Conservation (phyloP, 2,329 filamentous ascomycete genomes). For the Aspergillus sergii region DNA sequence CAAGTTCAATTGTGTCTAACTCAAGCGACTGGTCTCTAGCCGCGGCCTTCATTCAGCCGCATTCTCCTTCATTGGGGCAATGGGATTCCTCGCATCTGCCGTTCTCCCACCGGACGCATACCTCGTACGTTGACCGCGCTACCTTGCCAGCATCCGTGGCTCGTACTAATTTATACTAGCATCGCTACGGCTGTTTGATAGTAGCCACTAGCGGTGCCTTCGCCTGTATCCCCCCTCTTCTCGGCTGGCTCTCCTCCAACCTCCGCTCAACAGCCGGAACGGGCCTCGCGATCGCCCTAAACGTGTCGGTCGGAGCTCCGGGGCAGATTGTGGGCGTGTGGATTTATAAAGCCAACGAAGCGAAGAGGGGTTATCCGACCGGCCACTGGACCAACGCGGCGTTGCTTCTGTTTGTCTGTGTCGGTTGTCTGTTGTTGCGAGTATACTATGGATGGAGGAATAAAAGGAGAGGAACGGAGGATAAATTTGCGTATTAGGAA, state of each 20-base stretch:
- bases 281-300: conserved; percentile 70
- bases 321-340: conserved; percentile 74
- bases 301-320: conserved; percentile 67
- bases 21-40: conserved; percentile 26
- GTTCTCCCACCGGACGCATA: conserved; percentile 64
- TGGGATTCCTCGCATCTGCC: conserved; percentile 65
- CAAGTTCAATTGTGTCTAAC: neutral
- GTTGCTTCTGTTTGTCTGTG: conserved; percentile 61
- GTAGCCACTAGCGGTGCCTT: conserved; percentile 69
- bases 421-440: conserved; percentile 57
- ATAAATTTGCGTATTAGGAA: conserved; percentile 30
- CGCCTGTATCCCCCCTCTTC: conserved; percentile 67
- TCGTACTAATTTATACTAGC: conserved; percentile 21
- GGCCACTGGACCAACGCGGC: conserved; percentile 70
- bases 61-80: conserved; percentile 54
- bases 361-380: conserved; percentile 64
- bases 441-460: conserved; percentile 59
- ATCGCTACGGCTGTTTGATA: conserved; percentile 71
- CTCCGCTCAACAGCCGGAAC: conserved; percentile 65
- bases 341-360: conserved; percentile 70
- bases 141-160: neutral
- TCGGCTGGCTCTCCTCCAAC: conserved; percentile 72
- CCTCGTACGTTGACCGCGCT: conserved; percentile 30
- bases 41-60: conserved; percentile 56
- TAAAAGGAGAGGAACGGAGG: conserved; percentile 23